Evolutionary conservation across 306 rosid species (phyloP).

Genomic region (Begonia loranthoides): DNA sequence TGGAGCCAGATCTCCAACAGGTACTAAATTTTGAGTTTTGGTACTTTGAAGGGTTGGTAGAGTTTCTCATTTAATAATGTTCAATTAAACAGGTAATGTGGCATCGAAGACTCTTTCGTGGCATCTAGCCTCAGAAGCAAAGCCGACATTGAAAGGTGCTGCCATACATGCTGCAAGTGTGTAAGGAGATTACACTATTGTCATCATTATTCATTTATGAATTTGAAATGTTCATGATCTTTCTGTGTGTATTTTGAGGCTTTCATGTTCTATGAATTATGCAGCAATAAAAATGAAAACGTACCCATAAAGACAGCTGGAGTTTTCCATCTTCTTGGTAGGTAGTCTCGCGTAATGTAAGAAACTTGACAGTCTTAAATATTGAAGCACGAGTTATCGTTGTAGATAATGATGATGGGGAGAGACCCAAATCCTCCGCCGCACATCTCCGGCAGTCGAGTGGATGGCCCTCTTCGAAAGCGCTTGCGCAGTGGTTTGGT

Average conservation of each 20-base stretch:
- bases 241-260: not conserved
- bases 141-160: slow-evolving; percentile 48
- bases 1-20: slow-evolving; percentile 58
- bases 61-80: no score
- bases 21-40: slow-evolving; percentile 23
- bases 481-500: slow-evolving; percentile 28
- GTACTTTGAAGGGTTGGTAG: slow-evolving; percentile 7
- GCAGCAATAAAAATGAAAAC: slow-evolving; percentile 36
- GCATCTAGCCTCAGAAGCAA: slow-evolving; percentile 92
- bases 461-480: slow-evolving; percentile 43
- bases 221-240: no score
- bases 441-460: slow-evolving; percentile 30
- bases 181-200: slow-evolving; percentile 18
- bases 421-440: slow-evolving; percentile 25
- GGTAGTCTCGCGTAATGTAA: slow-evolving; percentile 3
- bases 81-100: slow-evolving; percentile 22
- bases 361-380: slow-evolving; percentile 3
- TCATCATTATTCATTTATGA: not conserved
- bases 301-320: slow-evolving; percentile 43
- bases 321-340: slow-evolving; percentile 68
- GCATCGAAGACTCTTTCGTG: slow-evolving; percentile 83
- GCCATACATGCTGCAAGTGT: slow-evolving; percentile 24
- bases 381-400: slow-evolving; percentile 14
- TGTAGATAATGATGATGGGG: slow-evolving; percentile 45
- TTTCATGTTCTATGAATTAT: slow-evolving; percentile 10